These are phyloP conservation scores for Mycena alexandri DNA, from an alignment of 768 basidiomycete species.

Conservation along the genomic window DNA sequence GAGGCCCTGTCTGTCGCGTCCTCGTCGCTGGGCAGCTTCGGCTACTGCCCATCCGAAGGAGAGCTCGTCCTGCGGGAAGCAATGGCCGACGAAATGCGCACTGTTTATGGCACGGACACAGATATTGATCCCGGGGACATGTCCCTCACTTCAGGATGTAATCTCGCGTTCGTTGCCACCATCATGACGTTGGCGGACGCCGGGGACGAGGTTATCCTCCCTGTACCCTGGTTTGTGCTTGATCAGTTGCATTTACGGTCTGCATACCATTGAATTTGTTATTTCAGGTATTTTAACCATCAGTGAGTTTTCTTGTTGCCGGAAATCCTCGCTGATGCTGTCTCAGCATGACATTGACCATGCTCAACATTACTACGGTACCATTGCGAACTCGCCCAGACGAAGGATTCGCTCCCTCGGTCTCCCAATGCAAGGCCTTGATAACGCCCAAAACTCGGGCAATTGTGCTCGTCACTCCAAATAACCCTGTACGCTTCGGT, in stretches of 20 bases:
- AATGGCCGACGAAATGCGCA: constrained; percentile 71
- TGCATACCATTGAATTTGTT: neutral
- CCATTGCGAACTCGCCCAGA: constrained; percentile 63
- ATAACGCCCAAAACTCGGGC: constrained; percentile 73
- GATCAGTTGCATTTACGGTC: constrained; percentile 5
- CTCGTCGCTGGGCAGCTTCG: constrained; percentile 57
- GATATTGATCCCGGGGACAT: constrained; percentile 70
- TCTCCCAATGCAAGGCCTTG: constrained; percentile 60
- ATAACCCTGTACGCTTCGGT: constrained; percentile 69
- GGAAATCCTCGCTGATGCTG: constrained; percentile 1
- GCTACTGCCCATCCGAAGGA: constrained; percentile 73
- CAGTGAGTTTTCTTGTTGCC: constrained; percentile 52
- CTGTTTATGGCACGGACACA: constrained; percentile 62
- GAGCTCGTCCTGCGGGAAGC: constrained; percentile 64
- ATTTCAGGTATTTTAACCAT: constrained; percentile 73
- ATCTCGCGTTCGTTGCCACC: constrained; percentile 75
- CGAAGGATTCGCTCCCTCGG: constrained; percentile 72
- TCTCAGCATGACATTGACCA: constrained; percentile 73
- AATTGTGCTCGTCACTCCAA: constrained; percentile 82
- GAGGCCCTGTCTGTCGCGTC: constrained; percentile 60
- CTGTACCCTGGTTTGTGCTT: constrained; percentile 71
- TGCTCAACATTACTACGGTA: constrained; percentile 72
- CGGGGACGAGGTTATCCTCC: constrained; percentile 80
- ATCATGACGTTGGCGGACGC: constrained; percentile 75
- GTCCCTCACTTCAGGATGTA: constrained; percentile 79